Percentiles rank a stretch among this genome's conserved stretches.
Evolutionary conservation across 352 stramenopile species (phyloP).

Genomic region (Globisporangium spinosum): DNA sequence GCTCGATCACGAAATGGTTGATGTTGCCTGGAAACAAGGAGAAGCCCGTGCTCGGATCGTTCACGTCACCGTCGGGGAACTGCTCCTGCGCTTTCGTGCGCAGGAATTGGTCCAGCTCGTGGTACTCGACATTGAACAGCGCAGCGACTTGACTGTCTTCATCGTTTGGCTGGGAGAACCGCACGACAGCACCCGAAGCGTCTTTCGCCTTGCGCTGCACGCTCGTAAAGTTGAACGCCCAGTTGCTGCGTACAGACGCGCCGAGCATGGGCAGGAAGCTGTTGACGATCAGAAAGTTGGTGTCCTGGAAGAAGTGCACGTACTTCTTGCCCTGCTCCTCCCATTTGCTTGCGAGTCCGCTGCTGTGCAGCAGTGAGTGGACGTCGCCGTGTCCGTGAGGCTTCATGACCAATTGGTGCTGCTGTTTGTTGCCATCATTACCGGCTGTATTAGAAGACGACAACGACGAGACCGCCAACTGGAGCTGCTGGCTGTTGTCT

Average conservation of each 20-base stretch:
- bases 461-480: constrained; percentile 68
- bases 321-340: constrained; percentile 78
- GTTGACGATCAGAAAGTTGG: constrained; percentile 95
- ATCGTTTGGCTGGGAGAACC: constrained; percentile 29
- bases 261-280: constrained; percentile 88
- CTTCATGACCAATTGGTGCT: constrained; percentile 84
- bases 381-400: constrained; percentile 98
- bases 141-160: constrained; percentile 10
- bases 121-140: constrained; percentile 75
- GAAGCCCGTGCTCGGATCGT: constrained; percentile 47
- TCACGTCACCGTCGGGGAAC: constrained; percentile 60
- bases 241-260: constrained; percentile 77
- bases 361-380: constrained; percentile 90
- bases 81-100: constrained; percentile 32
- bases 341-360: constrained; percentile 72
- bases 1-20: constrained; percentile 57
- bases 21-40: constrained; percentile 74
- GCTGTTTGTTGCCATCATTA: constrained; percentile 9
- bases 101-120: constrained; percentile 70
- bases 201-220: constrained; percentile 93
- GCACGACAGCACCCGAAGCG: constrained; percentile 65
- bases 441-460: constrained; percentile 21
- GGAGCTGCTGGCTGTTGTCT: constrained; percentile 59
- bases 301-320: constrained; percentile 96
- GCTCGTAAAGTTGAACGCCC: constrained; percentile 92